Base-by-base conservation (phyloP, 2,329 filamentous ascomycete species). In the Beauveria caledonica region DNA sequence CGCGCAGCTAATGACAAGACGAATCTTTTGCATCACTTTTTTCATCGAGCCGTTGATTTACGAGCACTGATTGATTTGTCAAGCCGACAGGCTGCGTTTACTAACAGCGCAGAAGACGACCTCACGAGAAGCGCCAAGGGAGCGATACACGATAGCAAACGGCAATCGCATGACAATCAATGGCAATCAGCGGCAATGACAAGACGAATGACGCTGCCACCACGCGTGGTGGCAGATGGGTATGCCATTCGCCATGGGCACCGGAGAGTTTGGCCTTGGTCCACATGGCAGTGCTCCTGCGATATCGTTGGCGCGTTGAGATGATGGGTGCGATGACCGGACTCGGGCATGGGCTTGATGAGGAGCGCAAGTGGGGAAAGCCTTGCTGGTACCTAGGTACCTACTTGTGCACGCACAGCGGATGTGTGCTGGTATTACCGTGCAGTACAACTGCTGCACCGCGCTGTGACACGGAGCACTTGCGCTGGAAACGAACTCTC, bases 241-340 rank as follows among this genome's bases (percentile, higher is more conserved):
- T 19, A 25, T 52, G 56, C 39, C 39, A 52, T 59, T 59, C 56
- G 56, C 56, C 27, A 19, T 45, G 56, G 25, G 23, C n/a, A 5
- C 5, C 15, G 6, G 50, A 60, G 58, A 60, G 58, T 56, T 55
- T 56, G 23, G 33, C 51, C 29, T 60, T 45, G 45, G 36, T 60
- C 58, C 58, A 60, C 58, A 60, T 60, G 58, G 58, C 23, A 25
- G 42, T 21, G 23, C 45, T 49, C 29, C 29, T 44, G 51, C n/a
- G 21, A 60, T n/a, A 45, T 55, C 36, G 58, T 60, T 60, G 58
- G 58, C 58, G 58, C 29, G 19, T 48, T 44, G 29, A 50, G 55
- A 44, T 21, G 44, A 39, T 57, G 19, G 42, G 45, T 11, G 44
- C 40, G 10, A 23, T 23, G 57, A 21, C 50, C 58, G 50, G 58